These are phyloP conservation scores for Sistotremastrum suecicum DNA, from an alignment of 768 basidiomycete species.

Conservation along the genomic window DNA sequence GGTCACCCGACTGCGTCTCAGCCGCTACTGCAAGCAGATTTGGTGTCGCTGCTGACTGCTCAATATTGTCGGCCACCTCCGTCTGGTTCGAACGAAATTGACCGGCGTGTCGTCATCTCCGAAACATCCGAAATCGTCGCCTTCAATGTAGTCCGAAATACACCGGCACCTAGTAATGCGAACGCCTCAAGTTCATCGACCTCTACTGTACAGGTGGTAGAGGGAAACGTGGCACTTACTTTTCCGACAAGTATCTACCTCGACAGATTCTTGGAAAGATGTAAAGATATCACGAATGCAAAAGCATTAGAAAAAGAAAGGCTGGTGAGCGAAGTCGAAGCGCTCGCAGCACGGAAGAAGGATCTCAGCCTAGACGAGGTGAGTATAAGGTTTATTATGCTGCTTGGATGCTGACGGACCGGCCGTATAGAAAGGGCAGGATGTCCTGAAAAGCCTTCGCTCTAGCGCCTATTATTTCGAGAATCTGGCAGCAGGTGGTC, in stretches of 20 bases:
- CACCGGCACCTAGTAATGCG: too few species aligned
- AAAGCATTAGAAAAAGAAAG: conserved; percentile 22
- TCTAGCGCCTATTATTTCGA: conserved; percentile 61
- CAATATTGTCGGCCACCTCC: conserved; percentile 15
- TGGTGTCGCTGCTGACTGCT: conserved; percentile 21
- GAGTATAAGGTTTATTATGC: conserved; percentile 11
- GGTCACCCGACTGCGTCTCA: conserved; percentile 40
- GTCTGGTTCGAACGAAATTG: conserved; percentile 8
- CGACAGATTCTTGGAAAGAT: conserved; percentile 56
- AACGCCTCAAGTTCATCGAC: conserved; percentile 7
- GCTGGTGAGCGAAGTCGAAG: conserved; percentile 33
- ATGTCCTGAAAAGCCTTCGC: conserved; percentile 46
- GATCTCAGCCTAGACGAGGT: conserved; percentile 44
- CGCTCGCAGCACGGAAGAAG: conserved; percentile 30
- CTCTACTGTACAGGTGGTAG: conserved; percentile 9
- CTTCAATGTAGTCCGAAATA: conserved; percentile 30
- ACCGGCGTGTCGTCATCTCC: conserved; percentile 43
- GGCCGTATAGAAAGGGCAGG: conserved; percentile 32
- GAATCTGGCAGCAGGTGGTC: conserved; percentile 29
- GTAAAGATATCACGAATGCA: conserved; percentile 27
- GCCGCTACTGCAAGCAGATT: conserved; percentile 33
- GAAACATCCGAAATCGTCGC: conserved; percentile 49
- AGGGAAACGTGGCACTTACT: conserved; percentile 14
- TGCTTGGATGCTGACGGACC: neutral
- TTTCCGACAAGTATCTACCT: conserved; percentile 58